phyloP scores from a whole-genome alignment of 108 stramenopile species.

The Skeletonema costatum region DNA sequence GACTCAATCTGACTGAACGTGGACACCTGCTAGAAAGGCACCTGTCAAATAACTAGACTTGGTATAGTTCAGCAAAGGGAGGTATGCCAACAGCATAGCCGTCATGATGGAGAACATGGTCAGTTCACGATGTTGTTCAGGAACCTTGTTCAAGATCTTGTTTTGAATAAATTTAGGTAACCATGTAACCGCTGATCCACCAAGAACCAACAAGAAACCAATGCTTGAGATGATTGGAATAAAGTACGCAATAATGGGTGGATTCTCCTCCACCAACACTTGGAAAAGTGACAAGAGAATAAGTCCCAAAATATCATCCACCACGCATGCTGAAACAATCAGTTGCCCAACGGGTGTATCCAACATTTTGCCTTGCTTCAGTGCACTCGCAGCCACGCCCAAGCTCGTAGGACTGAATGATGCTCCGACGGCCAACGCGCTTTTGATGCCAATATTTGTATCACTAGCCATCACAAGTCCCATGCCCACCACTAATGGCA shows the following conservation, averaged over 20 bases:
- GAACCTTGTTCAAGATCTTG: slow-evolving; percentile 25
- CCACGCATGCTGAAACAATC: slow-evolving; percentile 58
- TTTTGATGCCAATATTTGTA: slow-evolving; percentile 4
- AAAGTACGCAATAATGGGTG: slow-evolving; percentile 37
- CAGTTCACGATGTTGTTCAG: slow-evolving; percentile 29
- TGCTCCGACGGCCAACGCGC: slow-evolving; percentile 59
- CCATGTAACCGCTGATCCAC: slow-evolving; percentile 38
- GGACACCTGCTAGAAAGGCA: slow-evolving; percentile 68
- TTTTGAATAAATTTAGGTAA: slow-evolving; percentile 47
- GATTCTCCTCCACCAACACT: slow-evolving; percentile 33
- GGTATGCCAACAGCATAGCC: slow-evolving; percentile 38
- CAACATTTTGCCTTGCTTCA: slow-evolving; percentile 50
- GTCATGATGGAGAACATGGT: slow-evolving; percentile 37
- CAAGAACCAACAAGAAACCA: slow-evolving; percentile 25
- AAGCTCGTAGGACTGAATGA: slow-evolving; percentile 63
- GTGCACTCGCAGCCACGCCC: slow-evolving; percentile 65
- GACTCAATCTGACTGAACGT: slow-evolving; percentile 52
- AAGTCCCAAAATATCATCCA: slow-evolving; percentile 70
- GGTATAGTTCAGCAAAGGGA: slow-evolving; percentile 56
- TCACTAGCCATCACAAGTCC: slow-evolving; percentile 21
- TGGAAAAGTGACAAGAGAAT: slow-evolving; percentile 51
- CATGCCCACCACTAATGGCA: slow-evolving; percentile 58
- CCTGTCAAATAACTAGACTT: slow-evolving; percentile 61
- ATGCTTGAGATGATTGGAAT: slow-evolving; percentile 44
- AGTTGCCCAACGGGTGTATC: slow-evolving; percentile 67